phyloP scores from a whole-genome alignment of 1,139 yeast genomes.

The Hyphopichia fennica region DNA sequence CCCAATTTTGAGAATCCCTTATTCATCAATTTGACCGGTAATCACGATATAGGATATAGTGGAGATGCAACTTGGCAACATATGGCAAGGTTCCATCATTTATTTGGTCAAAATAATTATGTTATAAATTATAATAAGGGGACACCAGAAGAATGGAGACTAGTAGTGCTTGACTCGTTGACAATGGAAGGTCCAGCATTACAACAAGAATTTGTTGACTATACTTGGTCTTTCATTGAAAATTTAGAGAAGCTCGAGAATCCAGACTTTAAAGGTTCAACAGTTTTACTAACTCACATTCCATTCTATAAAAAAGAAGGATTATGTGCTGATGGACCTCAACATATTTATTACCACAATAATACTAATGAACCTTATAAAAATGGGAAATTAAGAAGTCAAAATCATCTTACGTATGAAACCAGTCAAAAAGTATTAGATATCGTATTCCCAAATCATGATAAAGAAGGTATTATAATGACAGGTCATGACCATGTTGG shows the following conservation, averaged over 20 bases:
- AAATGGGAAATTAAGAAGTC: slow-evolving; percentile 73
- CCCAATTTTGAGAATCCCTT: slow-evolving; percentile 50
- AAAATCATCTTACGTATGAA: slow-evolving; percentile 75
- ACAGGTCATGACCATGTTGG: slow-evolving; percentile 99
- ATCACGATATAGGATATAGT: slow-evolving; percentile 93
- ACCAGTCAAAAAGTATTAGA: slow-evolving; percentile 67
- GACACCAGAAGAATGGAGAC: slow-evolving; percentile 70
- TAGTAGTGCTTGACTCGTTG: slow-evolving; percentile 81
- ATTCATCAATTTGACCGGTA: slow-evolving; percentile 84
- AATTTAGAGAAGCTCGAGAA: slow-evolving; percentile 49
- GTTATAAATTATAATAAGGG: slow-evolving; percentile 68
- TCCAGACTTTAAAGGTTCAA: slow-evolving; percentile 64
- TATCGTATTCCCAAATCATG: slow-evolving; percentile 61
- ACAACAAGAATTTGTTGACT: slow-evolving; percentile 65
- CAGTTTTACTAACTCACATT: slow-evolving; percentile 83
- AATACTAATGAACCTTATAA: slow-evolving; percentile 64
- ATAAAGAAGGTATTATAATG: slow-evolving; percentile 71
- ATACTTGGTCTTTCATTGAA: slow-evolving; percentile 72
- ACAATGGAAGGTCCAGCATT: slow-evolving; percentile 89
- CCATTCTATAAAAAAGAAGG: slow-evolving; percentile 85
- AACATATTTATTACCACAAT: slow-evolving; percentile 58
- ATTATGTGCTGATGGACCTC: slow-evolving; percentile 84
- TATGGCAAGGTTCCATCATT: slow-evolving; percentile 68
- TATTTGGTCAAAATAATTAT: slow-evolving; percentile 84
- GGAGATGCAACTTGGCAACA: slow-evolving; percentile 96